These are phyloP conservation scores for Ilex asprella DNA, from an alignment of 257 asterid genomes.

Conservation along the genomic window DNA sequence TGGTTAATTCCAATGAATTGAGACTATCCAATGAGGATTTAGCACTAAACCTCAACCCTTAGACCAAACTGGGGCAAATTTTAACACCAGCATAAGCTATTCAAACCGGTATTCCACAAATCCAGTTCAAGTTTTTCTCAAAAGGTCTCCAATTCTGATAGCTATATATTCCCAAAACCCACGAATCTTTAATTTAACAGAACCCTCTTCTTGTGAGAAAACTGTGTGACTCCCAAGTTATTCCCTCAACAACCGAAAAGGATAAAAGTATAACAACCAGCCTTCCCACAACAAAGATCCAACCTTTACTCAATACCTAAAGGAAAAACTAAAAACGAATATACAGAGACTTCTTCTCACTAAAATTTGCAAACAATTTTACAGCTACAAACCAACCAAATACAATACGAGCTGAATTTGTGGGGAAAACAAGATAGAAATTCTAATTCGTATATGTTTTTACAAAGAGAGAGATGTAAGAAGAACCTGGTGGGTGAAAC, in stretches of 20 bases:
- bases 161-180: conserved; percentile 12
- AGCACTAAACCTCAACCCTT: neutral
- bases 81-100: neutral
- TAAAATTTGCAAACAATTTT: no score
- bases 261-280: neutral
- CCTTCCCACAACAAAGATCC: conserved; percentile 23
- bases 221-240: conserved; percentile 12
- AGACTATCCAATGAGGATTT: neutral
- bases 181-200: conserved; percentile 1
- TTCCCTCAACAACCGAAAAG: conserved; percentile 12
- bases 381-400: no score
- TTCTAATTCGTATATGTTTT: no score
- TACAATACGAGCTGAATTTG: no score
- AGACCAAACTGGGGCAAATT: neutral
- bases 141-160: conserved; percentile 20
- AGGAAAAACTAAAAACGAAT: no score
- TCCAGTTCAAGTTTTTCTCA: conserved; percentile 12
- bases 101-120: no score
- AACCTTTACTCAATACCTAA: conserved; percentile 38
- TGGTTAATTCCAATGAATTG: conserved; percentile 7
- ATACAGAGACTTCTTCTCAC: no score
- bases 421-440: no score
- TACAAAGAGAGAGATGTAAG: no score
- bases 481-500: no score
- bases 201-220: conserved; percentile 12